Base-by-base conservation (phyloP, 2,329 filamentous ascomycete genomes). In the Nigrospora sphaerica region DNA sequence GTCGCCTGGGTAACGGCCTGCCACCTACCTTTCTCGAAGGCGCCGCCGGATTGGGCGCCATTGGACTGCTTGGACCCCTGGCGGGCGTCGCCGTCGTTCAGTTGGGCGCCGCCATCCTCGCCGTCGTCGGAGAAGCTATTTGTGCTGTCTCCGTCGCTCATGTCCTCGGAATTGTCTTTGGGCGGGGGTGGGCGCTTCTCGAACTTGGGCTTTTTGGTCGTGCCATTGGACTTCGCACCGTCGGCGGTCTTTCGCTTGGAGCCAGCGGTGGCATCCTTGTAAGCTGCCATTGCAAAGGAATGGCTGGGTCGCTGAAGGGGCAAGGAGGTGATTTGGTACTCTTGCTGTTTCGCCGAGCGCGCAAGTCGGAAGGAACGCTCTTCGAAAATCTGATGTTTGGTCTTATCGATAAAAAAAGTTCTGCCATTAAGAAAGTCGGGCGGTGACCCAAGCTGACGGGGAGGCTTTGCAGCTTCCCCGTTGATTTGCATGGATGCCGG, bases 241-340 rank as follows among this genome's bases (percentile, higher is more conserved):
- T 77, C 80, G 32, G 68, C 64, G 32, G 69, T 64, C 48, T 61
- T 59, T 59, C 74, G 78, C 60, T 83, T 83, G 40, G 61, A 69
- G 39, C 69, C 64, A 60, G 76, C 80, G 33, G 42, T 13, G 31
- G 33, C 32, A 31, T 44, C 42, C 31, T 33, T 35, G 19, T 32
- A 9, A 28, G 23, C 23, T 28, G 23, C 23, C 23, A 28, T 28
- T 28, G 23, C 23, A 10, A 28, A 10, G 7, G 23, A 28, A 28
- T 10, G 23, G 23, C 23, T 28, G 23, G 6, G 23, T 6, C 23
- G 23, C 4, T 6, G 23, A 6, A 2, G n/a, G 23, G 23, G 23
- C 23, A 28, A 10, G 23, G 23, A 28, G 4, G 23, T 28, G 23
- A 10, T 28, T 10, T 28, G 23, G 23, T 10, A 28, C 23, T 28